Evolutionary conservation across 2,329 filamentous ascomycete genomes (phyloP), one percentile per base, ranked within the genome.

Genomic region (Gyromitra esculenta): DNA sequence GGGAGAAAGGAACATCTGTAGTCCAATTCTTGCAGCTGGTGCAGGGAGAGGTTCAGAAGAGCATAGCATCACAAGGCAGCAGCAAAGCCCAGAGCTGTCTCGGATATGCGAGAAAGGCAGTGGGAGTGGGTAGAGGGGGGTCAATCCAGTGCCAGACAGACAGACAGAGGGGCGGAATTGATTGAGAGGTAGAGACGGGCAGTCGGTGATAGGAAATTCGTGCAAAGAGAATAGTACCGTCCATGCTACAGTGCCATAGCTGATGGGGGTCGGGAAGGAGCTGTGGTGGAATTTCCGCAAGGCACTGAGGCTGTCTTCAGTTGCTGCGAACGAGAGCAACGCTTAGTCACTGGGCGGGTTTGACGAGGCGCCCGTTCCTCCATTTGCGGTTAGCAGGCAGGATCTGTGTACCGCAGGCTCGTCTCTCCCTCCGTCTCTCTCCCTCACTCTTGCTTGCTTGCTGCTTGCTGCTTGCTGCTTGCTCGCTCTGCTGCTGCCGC

Each of bases 71-170:
- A 62, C 39, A 52, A 21, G 66, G 15, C 56, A 70, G 37, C 35
- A 70, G 67, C 25, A n/a, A 60, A 63, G 67, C 67, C 56, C 35
- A 63, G 67, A 52, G 56, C 67, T 41, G 48, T 71, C 68, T 64
- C 68, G 68, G 68, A 71, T 71, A 71, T 71, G 68, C 68, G 68
- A 71, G 59, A 64, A 63, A 13, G 43, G 37, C 45, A 56, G 21
- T 45, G 50, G 62, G 59, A 39, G 43, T 11, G 43, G 35, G 35
- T n/a, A n/a, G 9, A 21, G 68, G 59, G 67, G 68, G 68, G 68
- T 56, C 37, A 64, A 64, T 35, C 45, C 31, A 21, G 21, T 15
- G 45, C 50, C 18, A 43, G 50, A 5, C 21, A 5, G 45, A 48
- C 48, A 37, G 35, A 13, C 35, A 71, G 37, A 11, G 5, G 35